Evolutionary conservation across 441 rosid genomes (phyloP), one percentile per base, ranked within the genome.

Genomic region (Pelargonium myrrhifolium): DNA sequence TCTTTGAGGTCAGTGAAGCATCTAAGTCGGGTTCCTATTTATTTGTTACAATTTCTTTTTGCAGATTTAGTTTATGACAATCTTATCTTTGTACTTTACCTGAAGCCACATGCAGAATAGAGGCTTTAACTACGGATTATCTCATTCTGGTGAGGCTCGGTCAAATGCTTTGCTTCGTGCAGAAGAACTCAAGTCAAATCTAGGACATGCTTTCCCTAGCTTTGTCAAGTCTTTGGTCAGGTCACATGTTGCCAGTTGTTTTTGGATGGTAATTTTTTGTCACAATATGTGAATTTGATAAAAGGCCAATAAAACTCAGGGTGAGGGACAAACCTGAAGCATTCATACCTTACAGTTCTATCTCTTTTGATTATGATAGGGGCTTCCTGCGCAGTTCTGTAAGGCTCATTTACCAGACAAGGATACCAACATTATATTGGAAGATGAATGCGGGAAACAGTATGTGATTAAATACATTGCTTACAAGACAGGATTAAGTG

Each of bases 401-500:
- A 79, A 80, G 71, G 72, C 73, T 24, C 84, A 84, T 74, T 77
- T 88, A 64, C 88, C 90, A n/a, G 70, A 47, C 26, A 78, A 77
- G 49, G 89, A 86, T 64, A 35, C 84, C 28, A 81, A 64, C 1
- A 40, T 88, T 24, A 61, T 67, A 64, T 74, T 88, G 69, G 88
- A 78, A 75, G 86, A 86, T 70, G 94, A 88, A 71, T 56, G 45
- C 70, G 91, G 83, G 59, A 61, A 69, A 62, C 78, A 47, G 49
- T 82, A 71, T n/a, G 73, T 51, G 60, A 79, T 79, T 75, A 86
- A 82, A 45, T 88, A 86, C 79, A 74, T 83, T 56, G 82, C 83
- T 68, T 74, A 81, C 59, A 86, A 83, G 79, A 86, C 87, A 2
- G 90, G 90, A 73, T 81, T 88, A 71, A 86, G 94, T 82, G 94